Evolutionary conservation across 495 filamentous ascomycete species (phyloP).

Genomic region (Aspergillus incahuasiensis): DNA sequence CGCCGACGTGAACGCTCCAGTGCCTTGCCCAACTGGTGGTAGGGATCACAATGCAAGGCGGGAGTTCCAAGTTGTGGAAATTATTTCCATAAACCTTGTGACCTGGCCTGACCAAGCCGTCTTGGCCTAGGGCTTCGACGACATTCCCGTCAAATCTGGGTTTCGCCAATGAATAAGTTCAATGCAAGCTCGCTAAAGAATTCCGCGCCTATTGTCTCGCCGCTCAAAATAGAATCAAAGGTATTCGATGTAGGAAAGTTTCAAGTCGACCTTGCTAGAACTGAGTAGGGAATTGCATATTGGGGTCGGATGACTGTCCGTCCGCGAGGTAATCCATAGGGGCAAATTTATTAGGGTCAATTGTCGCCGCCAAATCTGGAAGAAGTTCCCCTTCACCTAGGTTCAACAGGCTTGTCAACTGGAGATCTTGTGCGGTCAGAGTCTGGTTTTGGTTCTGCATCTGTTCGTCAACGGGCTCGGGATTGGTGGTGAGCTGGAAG

Average conservation of each 20-base stretch:
- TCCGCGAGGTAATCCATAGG: neutral
- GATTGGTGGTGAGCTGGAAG: slow-evolving; percentile 65
- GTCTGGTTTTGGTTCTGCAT: neutral
- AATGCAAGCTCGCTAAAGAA: neutral
- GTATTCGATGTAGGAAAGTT: neutral
- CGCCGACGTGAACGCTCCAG: neutral
- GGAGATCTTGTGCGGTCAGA: neutral
- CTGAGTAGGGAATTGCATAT: too few species aligned
- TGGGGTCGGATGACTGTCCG: neutral
- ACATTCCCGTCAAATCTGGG: neutral
- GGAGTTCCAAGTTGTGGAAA: neutral
- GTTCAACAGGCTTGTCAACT: neutral
- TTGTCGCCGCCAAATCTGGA: neutral
- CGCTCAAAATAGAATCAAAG: neutral
- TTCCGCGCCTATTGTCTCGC: neutral
- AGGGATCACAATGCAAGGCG: neutral
- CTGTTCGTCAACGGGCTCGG: neutral
- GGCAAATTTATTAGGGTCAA: neutral
- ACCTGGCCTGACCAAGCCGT: neutral
- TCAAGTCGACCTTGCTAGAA: neutral
- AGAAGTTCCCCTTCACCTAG: neutral
- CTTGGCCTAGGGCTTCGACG: neutral
- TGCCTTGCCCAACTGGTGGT: neutral
- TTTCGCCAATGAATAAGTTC: neutral
- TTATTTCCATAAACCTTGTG: neutral